A percentile compares a stretch with the other conserved stretches of the same genome.
Conservation (phyloP, 805 yeast species). For the Maudiozyma saulgeensis region DNA sequence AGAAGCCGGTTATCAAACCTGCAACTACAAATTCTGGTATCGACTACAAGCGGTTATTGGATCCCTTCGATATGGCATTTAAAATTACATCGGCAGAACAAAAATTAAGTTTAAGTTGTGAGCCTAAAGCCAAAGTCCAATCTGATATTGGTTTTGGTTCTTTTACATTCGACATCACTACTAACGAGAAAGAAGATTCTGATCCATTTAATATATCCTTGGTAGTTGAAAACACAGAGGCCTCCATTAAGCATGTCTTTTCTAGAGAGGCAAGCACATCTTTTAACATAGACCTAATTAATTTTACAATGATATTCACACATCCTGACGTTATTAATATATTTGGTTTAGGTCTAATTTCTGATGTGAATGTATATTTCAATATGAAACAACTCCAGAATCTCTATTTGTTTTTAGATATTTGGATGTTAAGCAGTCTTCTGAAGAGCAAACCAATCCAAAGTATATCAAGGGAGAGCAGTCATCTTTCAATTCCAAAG, state of each 20-base stretch:
- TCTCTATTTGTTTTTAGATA: slow-evolving; percentile 67
- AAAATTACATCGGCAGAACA: slow-evolving; percentile 65
- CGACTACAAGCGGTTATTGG: slow-evolving; percentile 39
- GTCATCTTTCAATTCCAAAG: slow-evolving; percentile 25
- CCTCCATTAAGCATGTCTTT: slow-evolving; percentile 80
- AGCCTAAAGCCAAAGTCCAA: slow-evolving; percentile 87
- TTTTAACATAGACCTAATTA: slow-evolving; percentile 37
- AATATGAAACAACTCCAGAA: slow-evolving; percentile 84
- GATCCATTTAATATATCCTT: slow-evolving; percentile 38
- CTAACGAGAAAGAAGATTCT: slow-evolving; percentile 36
- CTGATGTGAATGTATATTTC: slow-evolving; percentile 51
- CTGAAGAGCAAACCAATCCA: slow-evolving; percentile 13
- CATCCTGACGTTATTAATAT: slow-evolving; percentile 35
- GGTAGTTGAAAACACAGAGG: slow-evolving; percentile 46
- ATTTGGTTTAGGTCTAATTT: slow-evolving; percentile 42
- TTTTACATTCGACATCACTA: slow-evolving; percentile 47
- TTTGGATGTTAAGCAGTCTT: slow-evolving; percentile 56
- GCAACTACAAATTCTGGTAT: slow-evolving; percentile 6
- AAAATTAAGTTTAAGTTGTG: slow-evolving; percentile 71
- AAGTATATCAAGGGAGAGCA: slow-evolving; percentile 1
- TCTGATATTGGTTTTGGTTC: slow-evolving; percentile 71
- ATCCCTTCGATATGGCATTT: slow-evolving; percentile 51
- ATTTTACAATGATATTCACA: slow-evolving; percentile 41
- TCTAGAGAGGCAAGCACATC: slow-evolving; percentile 85
- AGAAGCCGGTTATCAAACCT: background rate